Conservation (phyloP, 2,329 filamentous ascomycete species). For the Torrubiellomyces zombiae region DNA sequence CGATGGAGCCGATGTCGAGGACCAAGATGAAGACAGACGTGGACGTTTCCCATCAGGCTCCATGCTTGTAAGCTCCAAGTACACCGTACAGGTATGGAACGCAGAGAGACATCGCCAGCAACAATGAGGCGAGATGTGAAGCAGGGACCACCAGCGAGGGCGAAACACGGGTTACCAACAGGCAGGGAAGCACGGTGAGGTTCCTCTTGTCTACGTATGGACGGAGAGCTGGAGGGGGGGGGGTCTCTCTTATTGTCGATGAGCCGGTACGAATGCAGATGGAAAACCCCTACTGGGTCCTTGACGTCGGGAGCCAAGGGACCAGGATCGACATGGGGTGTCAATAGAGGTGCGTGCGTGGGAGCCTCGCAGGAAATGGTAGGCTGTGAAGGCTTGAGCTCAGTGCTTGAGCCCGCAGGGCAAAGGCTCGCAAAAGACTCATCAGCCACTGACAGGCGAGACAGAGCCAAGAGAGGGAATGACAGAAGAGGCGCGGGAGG, state of each 20-base stretch:
- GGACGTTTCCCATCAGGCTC: constrained; percentile 44
- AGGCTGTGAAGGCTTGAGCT: constrained; percentile 1
- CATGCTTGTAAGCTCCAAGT: constrained; percentile 33
- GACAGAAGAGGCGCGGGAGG: background rate
- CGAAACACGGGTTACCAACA: background rate
- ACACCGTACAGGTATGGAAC: constrained; percentile 14
- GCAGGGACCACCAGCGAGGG: constrained; percentile 14
- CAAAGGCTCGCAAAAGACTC: background rate
- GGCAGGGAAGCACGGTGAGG: background rate
- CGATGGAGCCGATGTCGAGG: constrained; percentile 28
- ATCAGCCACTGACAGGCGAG: background rate
- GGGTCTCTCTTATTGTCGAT: constrained; percentile 9
- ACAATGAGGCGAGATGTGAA: constrained; percentile 17
- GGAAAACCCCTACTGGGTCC: constrained; percentile 17
- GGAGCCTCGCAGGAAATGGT: constrained; percentile 9
- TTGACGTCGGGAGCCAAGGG: constrained; percentile 10
- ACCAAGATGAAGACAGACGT: constrained; percentile 35
- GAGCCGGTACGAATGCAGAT: too few relatives aligned
- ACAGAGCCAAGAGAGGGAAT: background rate
- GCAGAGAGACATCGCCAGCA: constrained; percentile 20
- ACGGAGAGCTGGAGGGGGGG: constrained; percentile 13
- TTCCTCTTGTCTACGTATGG: background rate
- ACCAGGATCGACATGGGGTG: constrained; percentile 13
- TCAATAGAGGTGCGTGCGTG: too few relatives aligned
- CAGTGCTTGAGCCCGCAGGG: background rate